phyloP scores from a whole-genome alignment of 2,329 filamentous ascomycete species.

The Pseudogymnoascus sp. region DNA sequence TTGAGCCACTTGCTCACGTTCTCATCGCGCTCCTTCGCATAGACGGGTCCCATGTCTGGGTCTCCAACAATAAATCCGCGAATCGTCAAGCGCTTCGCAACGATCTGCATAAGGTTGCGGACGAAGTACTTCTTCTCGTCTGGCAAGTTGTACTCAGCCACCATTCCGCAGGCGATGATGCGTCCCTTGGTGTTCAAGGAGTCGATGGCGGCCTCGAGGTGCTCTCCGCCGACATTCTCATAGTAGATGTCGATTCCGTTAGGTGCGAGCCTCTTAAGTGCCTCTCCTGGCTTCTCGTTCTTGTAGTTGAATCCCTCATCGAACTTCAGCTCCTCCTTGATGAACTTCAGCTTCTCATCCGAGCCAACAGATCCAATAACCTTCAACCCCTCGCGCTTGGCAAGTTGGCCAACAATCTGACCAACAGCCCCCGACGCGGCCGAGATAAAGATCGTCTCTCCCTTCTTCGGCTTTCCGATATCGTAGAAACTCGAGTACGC shows the following conservation, averaged over 20 bases:
- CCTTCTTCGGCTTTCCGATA: constrained; percentile 67
- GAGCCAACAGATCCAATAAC: constrained; percentile 70
- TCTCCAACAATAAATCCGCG: constrained; percentile 63
- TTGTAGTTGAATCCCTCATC: constrained; percentile 77
- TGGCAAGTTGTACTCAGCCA: constrained; percentile 59
- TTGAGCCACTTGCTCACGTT: constrained; percentile 62
- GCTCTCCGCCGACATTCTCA: constrained; percentile 72
- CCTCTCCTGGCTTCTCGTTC: constrained; percentile 59
- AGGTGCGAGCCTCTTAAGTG: constrained; percentile 59
- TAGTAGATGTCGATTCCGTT: constrained; percentile 75
- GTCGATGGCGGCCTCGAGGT: constrained; percentile 60
- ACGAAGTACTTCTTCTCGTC: constrained; percentile 50
- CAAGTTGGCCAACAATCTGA: constrained; percentile 66
- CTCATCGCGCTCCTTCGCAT: constrained; percentile 55
- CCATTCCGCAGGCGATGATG: constrained; percentile 57
- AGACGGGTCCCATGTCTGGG: constrained; percentile 52
- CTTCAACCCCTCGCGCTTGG: constrained; percentile 66
- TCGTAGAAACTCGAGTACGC: constrained; percentile 69
- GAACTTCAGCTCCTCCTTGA: constrained; percentile 65
- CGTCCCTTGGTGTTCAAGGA: constrained; percentile 58
- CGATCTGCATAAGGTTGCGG: constrained; percentile 52
- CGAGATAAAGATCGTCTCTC: constrained; percentile 72
- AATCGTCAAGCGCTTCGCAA: constrained; percentile 56
- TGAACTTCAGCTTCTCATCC: constrained; percentile 69
- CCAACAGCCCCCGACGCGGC: constrained; percentile 70